Base-by-base conservation (phyloP, 2,329 filamentous ascomycete species). In the Sporothrix variecibatus region DNA sequence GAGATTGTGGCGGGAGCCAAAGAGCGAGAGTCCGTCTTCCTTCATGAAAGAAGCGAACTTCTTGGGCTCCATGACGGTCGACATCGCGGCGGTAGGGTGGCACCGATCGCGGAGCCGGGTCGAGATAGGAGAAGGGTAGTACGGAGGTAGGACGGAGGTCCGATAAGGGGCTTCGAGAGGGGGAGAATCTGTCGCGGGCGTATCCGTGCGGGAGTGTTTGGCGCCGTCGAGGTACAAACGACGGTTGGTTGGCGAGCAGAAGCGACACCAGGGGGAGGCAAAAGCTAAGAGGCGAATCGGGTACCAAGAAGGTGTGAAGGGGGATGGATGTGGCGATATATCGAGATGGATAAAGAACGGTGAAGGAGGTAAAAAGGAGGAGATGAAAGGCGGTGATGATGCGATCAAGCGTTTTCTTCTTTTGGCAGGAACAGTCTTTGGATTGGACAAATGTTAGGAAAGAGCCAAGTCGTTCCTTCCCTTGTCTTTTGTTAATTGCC, bases 31-130 rank as follows among this genome's bases (percentile, higher is more conserved):
- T 0, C 69, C 46, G 43, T 78, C 77, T 72, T 78, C 78, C 72
- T 76, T 75, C 74, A 76, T 43, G 2, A 76, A 53, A 65, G 76
- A 78, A 67, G 73, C 73, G 43, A 76, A 65, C 64, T 76, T 77
- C 67, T 76, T 78, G 20, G 75, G 73, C 34, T 78, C 77, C 78
- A 78, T 77, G 15, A 75, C 68, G 64, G 73, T 72, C 26, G 67
- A 72, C 62, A 74, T 71, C 20, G 69, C 34, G 69, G 68, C 67
- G 34, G 62, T 23, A 9, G 64, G 8, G 64, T 56, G 23, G 67
- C 43, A 20, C 67, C 46, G 28, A 31, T 38, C 67, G n/a, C 20
- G 67, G 62, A 8, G 60, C 43, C 43, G 43, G 38, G 9, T 49
- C 43, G 65, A 34, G 23, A 5, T 31, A 34, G 43, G 8, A 28